These are phyloP conservation scores for Curvularia verruculosa DNA, from an alignment of 2,329 filamentous ascomycete genomes.

Conservation along the genomic window DNA sequence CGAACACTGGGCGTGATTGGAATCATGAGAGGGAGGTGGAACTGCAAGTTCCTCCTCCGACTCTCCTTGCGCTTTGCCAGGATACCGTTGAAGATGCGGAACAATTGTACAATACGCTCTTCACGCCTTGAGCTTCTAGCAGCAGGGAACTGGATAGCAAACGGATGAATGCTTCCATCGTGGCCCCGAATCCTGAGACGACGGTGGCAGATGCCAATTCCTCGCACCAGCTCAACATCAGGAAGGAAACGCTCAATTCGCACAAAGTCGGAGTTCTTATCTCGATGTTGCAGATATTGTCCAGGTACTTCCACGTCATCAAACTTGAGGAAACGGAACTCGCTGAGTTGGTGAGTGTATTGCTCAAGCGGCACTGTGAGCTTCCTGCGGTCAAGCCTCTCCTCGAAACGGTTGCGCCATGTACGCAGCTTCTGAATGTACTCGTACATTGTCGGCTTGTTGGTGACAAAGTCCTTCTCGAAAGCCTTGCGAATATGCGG, in stretches of 20 bases:
- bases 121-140: constrained; percentile 91
- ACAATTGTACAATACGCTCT: constrained; percentile 92
- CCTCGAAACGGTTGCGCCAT: constrained; percentile 98
- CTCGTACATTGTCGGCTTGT: constrained; percentile 96
- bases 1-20: constrained; percentile 93
- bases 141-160: constrained; percentile 94
- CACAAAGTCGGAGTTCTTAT: constrained; percentile 99
- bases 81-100: constrained; percentile 95
- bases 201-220: constrained; percentile 88
- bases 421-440: constrained; percentile 96
- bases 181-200: constrained; percentile 95
- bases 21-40: constrained; percentile 94
- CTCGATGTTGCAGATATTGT: constrained; percentile 95
- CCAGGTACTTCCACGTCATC: constrained; percentile 98
- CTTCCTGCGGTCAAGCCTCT: constrained; percentile 87
- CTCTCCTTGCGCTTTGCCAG: constrained; percentile 93
- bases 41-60: constrained; percentile 89
- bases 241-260: constrained; percentile 96
- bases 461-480: constrained; percentile 92
- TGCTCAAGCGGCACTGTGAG: constrained; percentile 77
- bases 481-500: constrained; percentile 95
- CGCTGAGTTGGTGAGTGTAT: constrained; percentile 89
- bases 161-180: constrained; percentile 95
- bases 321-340: constrained; percentile 97
- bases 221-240: constrained; percentile 89